These are phyloP conservation scores for Misopates orontium DNA, from an alignment of 257 asterid species.

Conservation along the genomic window DNA sequence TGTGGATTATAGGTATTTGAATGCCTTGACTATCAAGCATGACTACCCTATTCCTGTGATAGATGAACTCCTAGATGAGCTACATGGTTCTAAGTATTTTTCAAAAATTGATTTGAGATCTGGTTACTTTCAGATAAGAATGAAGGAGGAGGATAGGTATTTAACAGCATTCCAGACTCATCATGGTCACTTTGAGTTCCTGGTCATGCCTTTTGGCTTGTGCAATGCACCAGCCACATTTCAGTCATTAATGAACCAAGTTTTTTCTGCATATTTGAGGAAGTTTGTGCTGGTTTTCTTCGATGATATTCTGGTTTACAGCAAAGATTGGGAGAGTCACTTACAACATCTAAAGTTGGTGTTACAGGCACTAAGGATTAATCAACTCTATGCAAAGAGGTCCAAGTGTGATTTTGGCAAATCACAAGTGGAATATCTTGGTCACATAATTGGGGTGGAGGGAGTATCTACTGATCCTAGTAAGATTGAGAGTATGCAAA, in stretches of 20 bases:
- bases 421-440: not conserved
- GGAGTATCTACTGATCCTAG: no score
- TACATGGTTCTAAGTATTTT: no score
- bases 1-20: not conserved
- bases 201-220: no score
- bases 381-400: not conserved
- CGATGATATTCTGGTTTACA: no score
- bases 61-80: slow-evolving; percentile 16
- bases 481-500: not conserved
- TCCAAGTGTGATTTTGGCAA: slow-evolving; percentile 11
- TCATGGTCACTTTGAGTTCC: no score
- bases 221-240: no score
- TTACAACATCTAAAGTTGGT: not conserved
- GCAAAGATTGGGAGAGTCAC: not conserved
- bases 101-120: slow-evolving; percentile 20
- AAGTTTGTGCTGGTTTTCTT: slow-evolving; percentile 17
- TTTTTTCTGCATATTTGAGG: not conserved
- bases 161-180: no score
- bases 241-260: no score
- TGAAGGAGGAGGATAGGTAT: no score
- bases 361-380: accelerated
- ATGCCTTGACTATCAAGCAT: slow-evolving; percentile 3
- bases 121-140: slow-evolving; percentile 16
- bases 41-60: no score
- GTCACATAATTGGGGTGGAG: not conserved